Evolutionary conservation across 352 stramenopile genomes (phyloP), one percentile per base, ranked within the genome.

Genomic region (Nothophytophthora sp.): DNA sequence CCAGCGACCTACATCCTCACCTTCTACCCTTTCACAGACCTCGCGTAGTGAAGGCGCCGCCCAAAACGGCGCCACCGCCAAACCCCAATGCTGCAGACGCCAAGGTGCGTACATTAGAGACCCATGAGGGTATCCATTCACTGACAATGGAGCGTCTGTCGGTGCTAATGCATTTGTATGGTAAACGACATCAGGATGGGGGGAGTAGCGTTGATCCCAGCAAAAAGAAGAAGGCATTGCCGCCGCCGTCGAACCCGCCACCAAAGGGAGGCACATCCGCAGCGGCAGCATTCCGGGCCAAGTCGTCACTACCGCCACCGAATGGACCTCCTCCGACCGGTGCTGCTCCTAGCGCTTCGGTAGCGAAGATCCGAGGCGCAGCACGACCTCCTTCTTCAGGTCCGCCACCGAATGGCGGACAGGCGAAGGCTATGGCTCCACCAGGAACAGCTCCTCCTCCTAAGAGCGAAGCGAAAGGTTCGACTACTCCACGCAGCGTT

Each of bases 331-430:
- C 79, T 7, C 80, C 82, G 16, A 65, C 64, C 43, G 67, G 72
- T 3, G 69, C 58, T 7, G 22, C 63, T 9, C 52, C 75, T 3
- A 92, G 76, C 65, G 65, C 79, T 16, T 88, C 79, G 0, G 79
- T 92, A 0, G 76, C 78, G 5, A 92, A 92, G 61, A 85, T 92
- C 38, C 82, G 79, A 62, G 70, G 73, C 9, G 75, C 79, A 12
- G 75, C 63, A 5, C 73, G 76, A 25, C 53, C 54, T 5, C 72
- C 76, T 19, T 76, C 74, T 9, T 74, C 63, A 18, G 51, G 34
- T 10, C 55, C 76, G 12, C 76, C 72, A 23, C 70, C 68, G 0
- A 60, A 39, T 13, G 53, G 50, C 20, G 58, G 45, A 33, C 65
- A 64, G 29, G 41, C 42, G 19, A 74, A 70, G 30, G 30, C 50